Evolutionary conservation across 495 filamentous ascomycete genomes (phyloP).

Genomic region (Parathielavia appendiculata): DNA sequence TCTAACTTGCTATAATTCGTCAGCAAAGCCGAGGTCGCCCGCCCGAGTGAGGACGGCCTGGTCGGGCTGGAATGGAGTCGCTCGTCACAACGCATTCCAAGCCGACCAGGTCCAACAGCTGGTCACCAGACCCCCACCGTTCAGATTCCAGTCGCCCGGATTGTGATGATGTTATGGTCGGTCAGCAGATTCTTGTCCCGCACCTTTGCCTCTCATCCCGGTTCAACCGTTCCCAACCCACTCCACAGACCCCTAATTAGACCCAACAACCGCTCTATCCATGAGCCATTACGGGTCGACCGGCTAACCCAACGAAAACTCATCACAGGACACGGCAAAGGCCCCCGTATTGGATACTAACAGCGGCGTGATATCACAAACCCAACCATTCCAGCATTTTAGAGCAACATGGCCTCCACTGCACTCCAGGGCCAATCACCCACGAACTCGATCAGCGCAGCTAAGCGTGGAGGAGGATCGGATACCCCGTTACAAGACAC

Average conservation of each 20-base stretch:
- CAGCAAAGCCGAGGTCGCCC: neutral
- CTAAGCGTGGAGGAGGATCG: neutral
- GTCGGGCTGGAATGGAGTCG: slow-evolving; percentile 9
- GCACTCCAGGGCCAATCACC: too few relatives aligned
- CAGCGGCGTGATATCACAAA: too few relatives aligned
- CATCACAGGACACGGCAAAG: too few relatives aligned
- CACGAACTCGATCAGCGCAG: too few relatives aligned
- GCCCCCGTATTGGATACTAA: too few relatives aligned
- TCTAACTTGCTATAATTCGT: neutral
- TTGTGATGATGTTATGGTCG: neutral
- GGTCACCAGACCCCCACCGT: neutral
- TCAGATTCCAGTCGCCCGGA: slow-evolving; percentile 5
- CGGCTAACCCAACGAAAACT: neutral
- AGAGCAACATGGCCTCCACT: too few relatives aligned
- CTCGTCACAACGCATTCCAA: slow-evolving; percentile 13
- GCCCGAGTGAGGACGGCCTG: neutral
- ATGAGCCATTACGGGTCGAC: too few relatives aligned
- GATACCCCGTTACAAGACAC: neutral
- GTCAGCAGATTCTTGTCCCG: slow-evolving; percentile 7
- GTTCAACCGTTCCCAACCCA: neutral
- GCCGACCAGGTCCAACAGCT: neutral
- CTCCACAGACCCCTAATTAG: neutral
- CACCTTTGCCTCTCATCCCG: neutral
- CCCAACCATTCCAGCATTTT: too few relatives aligned
- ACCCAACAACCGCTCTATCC: too few relatives aligned